Base-by-base conservation (phyloP, 768 basidiomycete species). In the Pholiota conissans region DNA sequence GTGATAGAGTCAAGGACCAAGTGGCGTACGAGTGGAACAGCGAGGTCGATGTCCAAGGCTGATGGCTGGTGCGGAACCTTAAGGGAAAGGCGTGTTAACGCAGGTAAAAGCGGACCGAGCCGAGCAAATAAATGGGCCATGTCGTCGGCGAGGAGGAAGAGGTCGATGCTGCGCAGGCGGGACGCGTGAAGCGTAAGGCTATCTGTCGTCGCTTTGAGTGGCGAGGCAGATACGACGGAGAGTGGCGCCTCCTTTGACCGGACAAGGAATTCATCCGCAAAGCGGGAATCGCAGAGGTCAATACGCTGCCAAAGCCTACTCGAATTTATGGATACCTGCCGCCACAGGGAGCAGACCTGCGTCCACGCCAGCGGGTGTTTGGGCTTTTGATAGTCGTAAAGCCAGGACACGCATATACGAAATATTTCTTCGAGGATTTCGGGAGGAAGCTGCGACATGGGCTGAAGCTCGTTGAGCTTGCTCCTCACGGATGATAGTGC, bases 341-440 rank as follows among this genome's bases (percentile, higher is more conserved):
- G 71, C 78, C 78, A 79, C 20, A 53, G 59, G 7, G 69, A 66
- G 61, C 76, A 78, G 29, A 77, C 77, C 54, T 78, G 74, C 3
- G 74, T 74, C 74, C 74, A 78, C 2, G 76, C 71, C 3, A 79
- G 68, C 18, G 63, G 69, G 42, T 73, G 65, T 37, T 62, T 62
- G 7, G 69, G 67, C 39, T 69, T 72, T 13, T 65, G 65, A 10
- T 56, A 52, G 35, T 57, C 53, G 48, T 75, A 75, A 13, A 76
- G 62, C 74, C 75, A 74, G 5, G 72, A 68, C 5, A 74, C 65
- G 59, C 76, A 78, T 32, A 73, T 64, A 24, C 46, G 26, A 59
- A 80, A 80, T 42, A 80, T 71, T 22, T 69, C 55, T 63, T 75
- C 74, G 24, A 80, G 68, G 51, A 80, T 67, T 64, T 80, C 79